Conservation (phyloP, 225 moss, liverwort and hornwort genomes). For the Polytrichum formosum region DNA sequence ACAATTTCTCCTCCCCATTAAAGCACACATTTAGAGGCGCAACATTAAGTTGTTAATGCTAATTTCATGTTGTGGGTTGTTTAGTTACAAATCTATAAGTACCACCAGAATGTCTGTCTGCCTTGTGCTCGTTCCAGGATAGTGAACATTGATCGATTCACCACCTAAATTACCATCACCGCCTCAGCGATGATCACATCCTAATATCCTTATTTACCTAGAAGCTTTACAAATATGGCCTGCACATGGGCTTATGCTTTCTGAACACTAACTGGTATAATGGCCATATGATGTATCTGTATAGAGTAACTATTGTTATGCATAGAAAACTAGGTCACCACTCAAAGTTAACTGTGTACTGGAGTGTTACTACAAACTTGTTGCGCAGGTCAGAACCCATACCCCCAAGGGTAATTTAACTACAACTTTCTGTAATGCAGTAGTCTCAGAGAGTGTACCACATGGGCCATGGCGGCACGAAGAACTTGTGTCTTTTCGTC, state of each 20-base stretch:
- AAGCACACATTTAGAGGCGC: too few relatives aligned
- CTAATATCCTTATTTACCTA: too few relatives aligned
- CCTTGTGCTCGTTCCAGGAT: not conserved
- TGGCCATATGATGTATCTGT: not conserved
- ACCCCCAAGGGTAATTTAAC: not conserved
- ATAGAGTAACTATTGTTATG: not conserved
- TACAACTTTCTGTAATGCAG: too few relatives aligned
- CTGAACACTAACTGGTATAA: not conserved
- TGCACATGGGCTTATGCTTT: too few relatives aligned
- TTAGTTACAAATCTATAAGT: too few relatives aligned
- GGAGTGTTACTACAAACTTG: not conserved
- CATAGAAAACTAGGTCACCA: not conserved
- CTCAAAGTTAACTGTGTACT: not conserved
- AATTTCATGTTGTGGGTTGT: too few relatives aligned
- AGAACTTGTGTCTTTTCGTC: conserved; percentile 47
- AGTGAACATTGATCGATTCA: not conserved
- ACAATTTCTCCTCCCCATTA: too few relatives aligned
- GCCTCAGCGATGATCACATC: too few relatives aligned
- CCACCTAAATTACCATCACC: not conserved
- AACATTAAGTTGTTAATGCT: too few relatives aligned
- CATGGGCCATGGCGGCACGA: conserved; percentile 49
- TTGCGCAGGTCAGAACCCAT: not conserved
- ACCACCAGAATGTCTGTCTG: too few relatives aligned
- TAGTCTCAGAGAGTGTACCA: conserved; percentile 32
- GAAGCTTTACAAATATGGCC: not conserved